These are phyloP conservation scores for Volvox africanus DNA, from an alignment of 139 green algal species.

Conservation along the genomic window DNA sequence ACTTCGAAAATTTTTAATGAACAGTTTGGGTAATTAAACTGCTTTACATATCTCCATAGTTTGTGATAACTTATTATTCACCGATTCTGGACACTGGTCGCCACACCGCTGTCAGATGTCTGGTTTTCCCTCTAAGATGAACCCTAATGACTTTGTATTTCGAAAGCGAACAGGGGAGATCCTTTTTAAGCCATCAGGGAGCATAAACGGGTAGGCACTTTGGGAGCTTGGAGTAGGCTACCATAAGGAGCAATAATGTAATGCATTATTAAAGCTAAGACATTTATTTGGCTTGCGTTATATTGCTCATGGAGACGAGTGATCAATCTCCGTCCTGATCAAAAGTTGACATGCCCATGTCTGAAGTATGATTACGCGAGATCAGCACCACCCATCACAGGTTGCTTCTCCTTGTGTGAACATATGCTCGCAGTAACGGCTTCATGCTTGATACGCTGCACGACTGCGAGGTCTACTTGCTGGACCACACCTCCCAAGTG, in stretches of 20 bases:
- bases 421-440: background rate
- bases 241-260: too few species aligned
- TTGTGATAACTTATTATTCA: background rate
- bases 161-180: background rate
- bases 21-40: background rate
- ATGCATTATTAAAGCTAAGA: too few species aligned
- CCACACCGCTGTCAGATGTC: too few species aligned
- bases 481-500: slow-evolving; percentile 38
- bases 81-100: too few species aligned
- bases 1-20: too few species aligned
- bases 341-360: too few species aligned
- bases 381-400: too few species aligned
- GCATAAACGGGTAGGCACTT: slow-evolving; percentile 14
- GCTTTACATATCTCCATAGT: background rate
- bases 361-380: too few species aligned
- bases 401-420: too few species aligned
- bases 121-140: background rate
- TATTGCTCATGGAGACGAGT: background rate
- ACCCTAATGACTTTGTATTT: slow-evolving; percentile 16
- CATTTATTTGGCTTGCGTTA: background rate
- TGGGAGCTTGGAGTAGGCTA: too few species aligned
- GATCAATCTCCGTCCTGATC: background rate
- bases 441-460: slow-evolving; percentile 44
- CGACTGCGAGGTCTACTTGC: slow-evolving; percentile 50
- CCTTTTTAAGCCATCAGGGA: slow-evolving; percentile 4